Evolutionary conservation across 441 rosid genomes (phyloP).

Genomic region (Melastoma candidum): DNA sequence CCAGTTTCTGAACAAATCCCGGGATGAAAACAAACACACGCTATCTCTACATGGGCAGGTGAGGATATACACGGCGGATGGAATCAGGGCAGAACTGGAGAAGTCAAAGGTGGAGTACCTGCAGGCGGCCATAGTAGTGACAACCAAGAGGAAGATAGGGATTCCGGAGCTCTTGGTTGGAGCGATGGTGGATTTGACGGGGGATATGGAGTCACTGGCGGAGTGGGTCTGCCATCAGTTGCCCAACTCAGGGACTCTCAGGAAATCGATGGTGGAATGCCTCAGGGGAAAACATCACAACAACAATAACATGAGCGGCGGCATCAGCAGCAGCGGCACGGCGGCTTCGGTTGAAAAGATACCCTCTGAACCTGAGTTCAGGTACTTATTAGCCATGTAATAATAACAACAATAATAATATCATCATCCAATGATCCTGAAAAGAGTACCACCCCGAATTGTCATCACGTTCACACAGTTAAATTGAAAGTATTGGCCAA

Average conservation of each 20-base stretch:
- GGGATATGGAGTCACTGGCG: slow-evolving; percentile 44
- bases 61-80: slow-evolving; percentile 73
- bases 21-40: no score
- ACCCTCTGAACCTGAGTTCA: slow-evolving; percentile 78
- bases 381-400: slow-evolving; percentile 64
- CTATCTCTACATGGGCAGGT: slow-evolving; percentile 32
- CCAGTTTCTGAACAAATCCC: no score
- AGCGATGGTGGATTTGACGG: slow-evolving; percentile 46
- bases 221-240: slow-evolving; percentile 91
- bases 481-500: no score
- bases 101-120: slow-evolving; percentile 78
- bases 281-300: slow-evolving; percentile 41
- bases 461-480: no score
- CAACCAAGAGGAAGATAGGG: slow-evolving; percentile 47
- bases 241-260: slow-evolving; percentile 71
- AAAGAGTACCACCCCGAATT: no score
- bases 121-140: slow-evolving; percentile 73
- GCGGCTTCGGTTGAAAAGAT: slow-evolving; percentile 44
- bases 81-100: slow-evolving; percentile 58
- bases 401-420: no score
- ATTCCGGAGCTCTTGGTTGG: slow-evolving; percentile 65
- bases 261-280: slow-evolving; percentile 88
- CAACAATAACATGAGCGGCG: no score
- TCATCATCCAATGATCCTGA: no score
- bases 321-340: slow-evolving; percentile 18